Conservation (phyloP, 805 yeast species). For the Lipomyces mesembrius region DNA sequence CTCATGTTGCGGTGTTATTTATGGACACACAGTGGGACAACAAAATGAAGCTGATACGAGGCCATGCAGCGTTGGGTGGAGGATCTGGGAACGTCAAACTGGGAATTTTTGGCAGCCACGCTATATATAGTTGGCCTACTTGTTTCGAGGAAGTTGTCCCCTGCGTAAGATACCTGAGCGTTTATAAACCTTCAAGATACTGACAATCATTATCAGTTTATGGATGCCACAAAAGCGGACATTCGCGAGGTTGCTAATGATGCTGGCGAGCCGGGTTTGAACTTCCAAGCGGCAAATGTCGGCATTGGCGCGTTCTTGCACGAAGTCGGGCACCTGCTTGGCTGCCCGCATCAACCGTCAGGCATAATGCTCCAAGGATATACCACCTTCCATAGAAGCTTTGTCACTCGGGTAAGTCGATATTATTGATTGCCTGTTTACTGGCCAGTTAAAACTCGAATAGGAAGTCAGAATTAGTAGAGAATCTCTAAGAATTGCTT, state of each 20-base stretch:
- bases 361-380: conserved; percentile 94
- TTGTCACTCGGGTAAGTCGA: conserved; percentile 65
- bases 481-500: conserved; percentile 49
- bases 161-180: conserved; percentile 15
- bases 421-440: neutral
- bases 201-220: conserved; percentile 51
- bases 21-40: conserved; percentile 86
- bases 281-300: conserved; percentile 87
- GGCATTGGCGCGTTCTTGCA: conserved; percentile 95
- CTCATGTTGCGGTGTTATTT: conserved; percentile 84
- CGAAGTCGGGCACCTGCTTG: conserved; percentile 88
- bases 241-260: conserved; percentile 86
- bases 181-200: neutral
- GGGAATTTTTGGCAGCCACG: conserved; percentile 94
- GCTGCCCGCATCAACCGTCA: conserved; percentile 87
- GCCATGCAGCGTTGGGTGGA: conserved; percentile 96
- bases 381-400: conserved; percentile 76
- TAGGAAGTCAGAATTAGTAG: conserved; percentile 8
- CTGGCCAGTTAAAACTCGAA: neutral
- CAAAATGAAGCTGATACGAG: conserved; percentile 59
- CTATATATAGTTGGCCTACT: conserved; percentile 91
- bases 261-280: conserved; percentile 76
- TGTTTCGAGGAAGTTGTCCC: conserved; percentile 70
- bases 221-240: conserved; percentile 70
- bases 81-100: conserved; percentile 69